Evolutionary conservation across 2,329 filamentous ascomycete species (phyloP).

Genomic region (Berkeleyomyces rouxiae): DNA sequence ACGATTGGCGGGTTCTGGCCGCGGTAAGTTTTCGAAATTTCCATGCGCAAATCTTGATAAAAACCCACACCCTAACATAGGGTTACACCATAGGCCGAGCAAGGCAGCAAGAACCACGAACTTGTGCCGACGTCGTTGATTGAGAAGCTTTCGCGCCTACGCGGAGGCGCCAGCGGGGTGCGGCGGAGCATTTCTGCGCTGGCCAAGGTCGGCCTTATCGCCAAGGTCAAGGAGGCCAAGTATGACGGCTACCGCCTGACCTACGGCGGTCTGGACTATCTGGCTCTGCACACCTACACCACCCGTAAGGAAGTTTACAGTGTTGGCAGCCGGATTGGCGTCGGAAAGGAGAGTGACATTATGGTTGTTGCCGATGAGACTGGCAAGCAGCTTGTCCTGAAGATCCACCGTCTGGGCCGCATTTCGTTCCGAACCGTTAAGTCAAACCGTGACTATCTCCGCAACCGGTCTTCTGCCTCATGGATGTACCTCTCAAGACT

Average conservation of each 20-base stretch:
- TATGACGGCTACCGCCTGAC: constrained; percentile 96
- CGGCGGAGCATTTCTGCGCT: constrained; percentile 78
- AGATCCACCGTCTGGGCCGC: constrained; percentile 87
- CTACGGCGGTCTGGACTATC: constrained; percentile 92
- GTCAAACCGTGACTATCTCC: constrained; percentile 86
- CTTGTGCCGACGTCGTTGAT: constrained; percentile 86
- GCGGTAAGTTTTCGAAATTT: constrained; percentile 43
- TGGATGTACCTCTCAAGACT: constrained; percentile 98
- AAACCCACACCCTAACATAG: constrained; percentile 10
- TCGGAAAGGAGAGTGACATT: constrained; percentile 96
- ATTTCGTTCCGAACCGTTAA: constrained; percentile 97
- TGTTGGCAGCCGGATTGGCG: constrained; percentile 84
- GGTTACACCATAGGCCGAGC: constrained; percentile 52
- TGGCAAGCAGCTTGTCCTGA: constrained; percentile 67
- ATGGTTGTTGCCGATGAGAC: constrained; percentile 73
- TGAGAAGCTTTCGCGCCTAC: constrained; percentile 63
- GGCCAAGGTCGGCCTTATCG: constrained; percentile 83
- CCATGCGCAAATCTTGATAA: not conserved
- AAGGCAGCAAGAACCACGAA: constrained; percentile 92
- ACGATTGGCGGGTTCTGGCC: constrained; percentile 91
- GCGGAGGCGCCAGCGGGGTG: constrained; percentile 61
- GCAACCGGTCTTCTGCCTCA: constrained; percentile 59
- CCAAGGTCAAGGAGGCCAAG: constrained; percentile 82
- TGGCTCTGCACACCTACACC: constrained; percentile 82
- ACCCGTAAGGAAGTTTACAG: constrained; percentile 70